Evolutionary conservation across 2,329 filamentous ascomycete genomes (phyloP), one percentile per base, ranked within the genome.

Genomic region (Talaromyces pinophilus): DNA sequence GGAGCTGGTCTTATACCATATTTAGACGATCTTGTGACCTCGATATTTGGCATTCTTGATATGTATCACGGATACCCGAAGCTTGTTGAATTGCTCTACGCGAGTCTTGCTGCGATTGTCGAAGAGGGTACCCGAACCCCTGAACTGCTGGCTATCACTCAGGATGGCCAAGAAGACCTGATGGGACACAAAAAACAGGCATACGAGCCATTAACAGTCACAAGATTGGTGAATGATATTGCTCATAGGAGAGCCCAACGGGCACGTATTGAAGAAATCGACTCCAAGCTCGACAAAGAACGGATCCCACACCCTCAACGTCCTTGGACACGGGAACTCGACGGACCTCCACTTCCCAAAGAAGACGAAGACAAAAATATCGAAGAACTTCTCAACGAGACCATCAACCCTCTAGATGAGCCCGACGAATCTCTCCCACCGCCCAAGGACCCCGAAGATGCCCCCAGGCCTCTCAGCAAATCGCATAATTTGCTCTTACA

Each of bases 11-110:
- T 99, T 25, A 84, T 99, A 11, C 93, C 93, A 0, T 97, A 93
- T 74, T 82, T 99, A 1, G 94, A 98, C 73, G 95, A 99, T 74
- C 87, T 97, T 0, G 88, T 98, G 2, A 90, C 89, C 4, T 94
- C 92, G 0, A 92, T 99, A 46, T 98, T 99, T 76, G 90, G 91
- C 0, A 92, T 93, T 0, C 81, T 99, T n/a, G 93, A 97, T 71
- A 92, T 92, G 72, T 99, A 95, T 72, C 95, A 99, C 72, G 95
- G 95, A 1, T 98, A 99, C 75, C 89, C 92, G 0, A 81, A 85
- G 19, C 88, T 99, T 65, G 93, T 96, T 0, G 92, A 97, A 74
- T 86, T 89, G 55, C 82, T 99, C 5, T 99, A 98, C 75, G 82
- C 86, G 1, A 92, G 96, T 0, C 81, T 99, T 5, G 89, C 88